Evolutionary conservation across 768 basidiomycete species (phyloP).

Genomic region (Clavaria fumosa): DNA sequence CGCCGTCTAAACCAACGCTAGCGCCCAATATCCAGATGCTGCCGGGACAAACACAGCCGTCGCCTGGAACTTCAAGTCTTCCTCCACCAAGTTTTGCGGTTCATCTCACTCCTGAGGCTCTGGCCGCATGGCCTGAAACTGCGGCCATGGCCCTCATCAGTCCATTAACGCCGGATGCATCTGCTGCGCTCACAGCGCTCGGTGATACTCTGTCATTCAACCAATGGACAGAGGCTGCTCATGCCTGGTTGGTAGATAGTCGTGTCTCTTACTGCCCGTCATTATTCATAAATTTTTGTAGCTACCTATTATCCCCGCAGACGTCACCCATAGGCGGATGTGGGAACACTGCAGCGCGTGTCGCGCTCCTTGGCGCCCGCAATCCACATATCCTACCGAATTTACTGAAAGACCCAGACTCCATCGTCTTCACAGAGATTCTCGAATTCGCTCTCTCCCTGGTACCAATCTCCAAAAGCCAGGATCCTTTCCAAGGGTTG

Average conservation of each 20-base stretch:
- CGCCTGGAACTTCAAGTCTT: slow-evolving; percentile 56
- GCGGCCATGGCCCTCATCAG: slow-evolving; percentile 71
- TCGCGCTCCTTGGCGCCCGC: slow-evolving; percentile 59
- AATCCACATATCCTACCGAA: slow-evolving; percentile 34
- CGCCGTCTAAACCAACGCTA: slow-evolving; percentile 8
- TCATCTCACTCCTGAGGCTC: slow-evolving; percentile 42
- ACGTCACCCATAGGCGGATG: slow-evolving; percentile 59
- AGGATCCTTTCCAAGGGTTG: slow-evolving; percentile 71
- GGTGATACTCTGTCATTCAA: slow-evolving; percentile 68
- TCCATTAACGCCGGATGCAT: slow-evolving; percentile 49
- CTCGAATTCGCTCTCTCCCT: slow-evolving; percentile 82
- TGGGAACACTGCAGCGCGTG: slow-evolving; percentile 49
- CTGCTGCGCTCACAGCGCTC: slow-evolving; percentile 63
- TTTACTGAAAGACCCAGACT: slow-evolving; percentile 53
- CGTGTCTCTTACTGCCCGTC: neutral
- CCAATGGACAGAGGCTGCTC: slow-evolving; percentile 72
- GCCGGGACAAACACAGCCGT: slow-evolving; percentile 15
- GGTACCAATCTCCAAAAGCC: slow-evolving; percentile 58
- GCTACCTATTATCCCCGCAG: slow-evolving; percentile 77
- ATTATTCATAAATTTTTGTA: slow-evolving; percentile 15
- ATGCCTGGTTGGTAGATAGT: slow-evolving; percentile 58
- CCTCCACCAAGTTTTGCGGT: slow-evolving; percentile 25
- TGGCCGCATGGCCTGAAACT: slow-evolving; percentile 76
- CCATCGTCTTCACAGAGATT: slow-evolving; percentile 78
- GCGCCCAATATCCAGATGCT: neutral